Base-by-base conservation (phyloP, 768 basidiomycete species). In the Calvatia gigantea region DNA sequence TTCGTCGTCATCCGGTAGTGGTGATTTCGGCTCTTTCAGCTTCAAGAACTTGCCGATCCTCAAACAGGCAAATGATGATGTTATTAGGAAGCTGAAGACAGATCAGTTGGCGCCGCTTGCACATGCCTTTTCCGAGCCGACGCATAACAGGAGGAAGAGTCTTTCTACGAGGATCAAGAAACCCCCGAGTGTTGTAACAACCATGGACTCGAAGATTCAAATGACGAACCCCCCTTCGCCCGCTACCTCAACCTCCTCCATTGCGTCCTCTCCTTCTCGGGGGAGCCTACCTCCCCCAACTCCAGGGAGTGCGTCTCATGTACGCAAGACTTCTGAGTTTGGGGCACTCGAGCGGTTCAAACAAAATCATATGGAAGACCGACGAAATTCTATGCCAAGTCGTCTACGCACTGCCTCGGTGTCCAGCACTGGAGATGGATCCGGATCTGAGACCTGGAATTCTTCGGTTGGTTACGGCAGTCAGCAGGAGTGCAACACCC, bases 21-120 rank as follows among this genome's bases (percentile, higher is more conserved):
- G 96, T 64, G 95, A 98, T 65, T 99, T 98, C 72, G 97, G 97
- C 19, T 87, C 93, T 0, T 99, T 99, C 76, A 94, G 89, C 71
- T 99, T 94, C 82, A 98, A 98, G 79, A 99, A 99, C 67, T 70
- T 98, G 38, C 93, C 93, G 0, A 83, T 97, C 6, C 75, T 98
- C 70, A 99, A 98, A 73, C 94, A 98, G 71, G 94, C 93, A 15
- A 99, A 99, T 68, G 97, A 99, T 71, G 95, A 98, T 67, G 86
- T 98, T 62, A 97, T 99, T 62, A 86, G 92, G 58, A 97, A 98
- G 71, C 78, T 98, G 65, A 89, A 91, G 72, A 91, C 90, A 2
- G 96, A 98, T 60, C 91, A 93, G 64, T 82, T 94, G 73, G 73
- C 81, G 0, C 91, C 92, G 11, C 78, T 94, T 38, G 72, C 83